Base-by-base conservation (phyloP, 768 basidiomycete genomes). In the Boletus sp. region DNA sequence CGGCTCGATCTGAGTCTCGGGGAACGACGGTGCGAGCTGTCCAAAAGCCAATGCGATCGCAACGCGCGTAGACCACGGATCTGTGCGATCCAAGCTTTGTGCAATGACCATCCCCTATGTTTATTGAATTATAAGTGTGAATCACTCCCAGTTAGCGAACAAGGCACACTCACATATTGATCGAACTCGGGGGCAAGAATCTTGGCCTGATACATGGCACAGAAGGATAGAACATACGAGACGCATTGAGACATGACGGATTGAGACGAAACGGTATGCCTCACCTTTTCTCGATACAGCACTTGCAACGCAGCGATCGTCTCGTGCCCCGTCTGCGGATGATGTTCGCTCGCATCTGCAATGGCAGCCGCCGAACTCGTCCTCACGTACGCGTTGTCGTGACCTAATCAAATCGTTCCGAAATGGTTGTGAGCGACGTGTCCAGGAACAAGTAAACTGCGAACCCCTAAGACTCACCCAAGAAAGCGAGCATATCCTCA, bases 111-210 rank as follows among this genome's bases (percentile, higher is more conserved):
- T 96, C 15, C 97, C 97, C 93, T 94, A 59, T 24, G 36, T 28
- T 33, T 24, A 47, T 11, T 11, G 11, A 35, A 35, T 11, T 9
- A 4, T 46, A 30, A 15, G 2, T 29, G 1, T 47, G 24, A 18
- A 8, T 4, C 32, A 24, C 28, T 33, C 28, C 28, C 8, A 6
- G 3, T 8, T 5, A 6, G 17, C 41, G n/a, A 39, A 28, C 2
- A 44, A 5, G 55, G 4, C 24, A 49, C n/a, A 75, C 88, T 46
- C 52, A 94, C 93, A 72, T 90, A 99, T 81, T 89, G 77, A 69
- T 98, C 97, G 66, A 91, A 98, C 70, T 97, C 92, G 1, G 95
- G 94, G 4, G 87, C 86, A 5, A 96, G 80, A 39, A 91, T 80
- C 70, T 89, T 94, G 3, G 93, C 91, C 89, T 90, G 54, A 7